Percentiles rank a stretch among this genome's conserved stretches.
phyloP scores from a whole-genome alignment of 345 rosid genomes.

The Eucalyptus microcorys region DNA sequence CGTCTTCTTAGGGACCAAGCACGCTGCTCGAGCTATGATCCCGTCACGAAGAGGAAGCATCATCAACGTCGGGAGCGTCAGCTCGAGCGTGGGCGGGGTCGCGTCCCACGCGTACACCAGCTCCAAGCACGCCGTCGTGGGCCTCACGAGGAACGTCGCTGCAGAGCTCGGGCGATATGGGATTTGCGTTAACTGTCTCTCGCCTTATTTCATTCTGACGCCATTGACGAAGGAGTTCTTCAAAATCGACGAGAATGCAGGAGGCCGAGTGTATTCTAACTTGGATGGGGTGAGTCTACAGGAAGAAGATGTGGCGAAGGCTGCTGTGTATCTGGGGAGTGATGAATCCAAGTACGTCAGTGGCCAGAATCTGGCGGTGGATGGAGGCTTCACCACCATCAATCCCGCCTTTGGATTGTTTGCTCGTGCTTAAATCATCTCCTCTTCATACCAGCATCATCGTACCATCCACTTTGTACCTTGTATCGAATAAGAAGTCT shows the following conservation, averaged over 20 bases:
- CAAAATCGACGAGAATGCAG: neutral
- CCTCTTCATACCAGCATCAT: neutral
- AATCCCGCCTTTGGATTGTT: neutral
- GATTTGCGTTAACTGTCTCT: conserved; percentile 2
- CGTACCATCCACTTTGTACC: neutral
- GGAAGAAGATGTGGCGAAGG: neutral
- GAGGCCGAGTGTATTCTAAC: neutral
- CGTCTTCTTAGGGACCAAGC: conserved; percentile 6
- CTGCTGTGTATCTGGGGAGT: conserved; percentile 5
- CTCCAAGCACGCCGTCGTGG: conserved; percentile 8
- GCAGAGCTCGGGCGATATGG: neutral
- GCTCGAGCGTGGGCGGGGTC: neutral
- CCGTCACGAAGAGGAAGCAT: neutral
- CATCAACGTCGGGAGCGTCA: neutral
- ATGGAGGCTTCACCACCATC: neutral
- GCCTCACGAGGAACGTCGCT: neutral
- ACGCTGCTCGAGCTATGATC: conserved; percentile 13
- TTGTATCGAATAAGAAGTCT: neutral
- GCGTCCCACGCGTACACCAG: conserved; percentile 1
- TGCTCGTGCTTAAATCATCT: neutral
- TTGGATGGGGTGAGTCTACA: neutral
- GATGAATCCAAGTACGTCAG: conserved; percentile 11
- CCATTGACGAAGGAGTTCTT: neutral
- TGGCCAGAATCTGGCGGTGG: neutral
- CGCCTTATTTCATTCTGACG: neutral